These are phyloP conservation scores for Endotrypanum monterogeii DNA, from an alignment of 208 protist genomes.

Conservation along the genomic window DNA sequence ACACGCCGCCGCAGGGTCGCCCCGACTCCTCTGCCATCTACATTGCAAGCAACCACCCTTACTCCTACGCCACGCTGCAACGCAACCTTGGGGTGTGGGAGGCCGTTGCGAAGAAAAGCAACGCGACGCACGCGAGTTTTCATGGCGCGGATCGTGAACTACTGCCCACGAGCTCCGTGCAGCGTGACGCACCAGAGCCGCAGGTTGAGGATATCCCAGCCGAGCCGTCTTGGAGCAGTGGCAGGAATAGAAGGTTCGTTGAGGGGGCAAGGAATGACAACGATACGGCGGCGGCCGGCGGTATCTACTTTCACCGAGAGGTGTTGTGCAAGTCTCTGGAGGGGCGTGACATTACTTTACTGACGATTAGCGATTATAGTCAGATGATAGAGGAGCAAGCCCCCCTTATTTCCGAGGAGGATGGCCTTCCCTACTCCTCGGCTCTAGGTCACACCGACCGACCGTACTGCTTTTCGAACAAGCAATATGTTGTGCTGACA, in stretches of 20 bases:
- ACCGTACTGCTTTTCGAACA: conserved; percentile 63
- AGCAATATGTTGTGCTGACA: conserved; percentile 82
- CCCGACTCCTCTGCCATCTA: conserved; percentile 66
- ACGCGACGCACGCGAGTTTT: conserved; percentile 16
- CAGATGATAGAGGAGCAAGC: conserved; percentile 40
- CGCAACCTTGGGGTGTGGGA: conserved; percentile 69
- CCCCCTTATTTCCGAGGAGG: conserved; percentile 38
- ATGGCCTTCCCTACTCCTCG: conserved; percentile 71
- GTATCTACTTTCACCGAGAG: conserved; percentile 88
- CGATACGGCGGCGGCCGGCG: not conserved
- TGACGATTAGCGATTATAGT: conserved; percentile 84
- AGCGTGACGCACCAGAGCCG: not conserved
- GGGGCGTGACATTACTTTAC: conserved; percentile 77
- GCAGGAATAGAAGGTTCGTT: not conserved
- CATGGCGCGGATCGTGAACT: not conserved
- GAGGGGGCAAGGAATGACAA: not conserved
- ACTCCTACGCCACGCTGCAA: conserved; percentile 81
- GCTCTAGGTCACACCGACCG: conserved; percentile 45
- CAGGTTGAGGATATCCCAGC: not conserved
- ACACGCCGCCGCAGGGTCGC: conserved; percentile 49
- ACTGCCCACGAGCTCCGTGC: not conserved
- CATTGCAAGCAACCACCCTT: conserved; percentile 94
- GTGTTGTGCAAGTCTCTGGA: conserved; percentile 86
- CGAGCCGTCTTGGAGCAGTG: not conserved
- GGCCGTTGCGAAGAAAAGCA: conserved; percentile 24